Evolutionary conservation across 1,284 basidiomycete genomes (phyloP).

Genomic region (Neonothopanus nambi): DNA sequence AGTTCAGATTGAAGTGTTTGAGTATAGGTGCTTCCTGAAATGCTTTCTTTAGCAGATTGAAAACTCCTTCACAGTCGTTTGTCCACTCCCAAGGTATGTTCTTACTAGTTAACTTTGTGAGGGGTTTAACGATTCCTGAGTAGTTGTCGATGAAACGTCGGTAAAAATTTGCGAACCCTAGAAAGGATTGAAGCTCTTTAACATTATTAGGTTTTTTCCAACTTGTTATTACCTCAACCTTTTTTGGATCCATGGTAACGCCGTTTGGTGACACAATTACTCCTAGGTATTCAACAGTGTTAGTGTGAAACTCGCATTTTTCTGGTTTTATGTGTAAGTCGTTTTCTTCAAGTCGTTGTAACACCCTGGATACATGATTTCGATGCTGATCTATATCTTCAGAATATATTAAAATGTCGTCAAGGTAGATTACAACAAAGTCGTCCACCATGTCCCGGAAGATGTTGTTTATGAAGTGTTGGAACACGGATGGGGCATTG

Average conservation of each 20-base stretch:
- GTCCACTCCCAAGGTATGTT: too few relatives aligned
- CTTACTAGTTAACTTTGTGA: too few relatives aligned
- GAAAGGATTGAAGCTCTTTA: constrained; percentile 26
- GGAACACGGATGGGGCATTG: constrained; percentile 22
- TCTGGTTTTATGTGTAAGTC: constrained; percentile 35
- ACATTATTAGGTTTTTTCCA: constrained; percentile 22
- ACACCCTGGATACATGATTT: constrained; percentile 28
- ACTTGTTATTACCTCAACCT: constrained; percentile 31
- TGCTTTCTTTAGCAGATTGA: constrained; percentile 15
- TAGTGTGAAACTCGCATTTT: constrained; percentile 39
- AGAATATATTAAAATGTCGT: constrained; percentile 32
- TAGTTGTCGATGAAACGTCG: constrained; percentile 40
- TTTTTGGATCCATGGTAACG: constrained; percentile 36
- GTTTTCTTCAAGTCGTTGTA: constrained; percentile 31
- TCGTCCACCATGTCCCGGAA: constrained; percentile 32
- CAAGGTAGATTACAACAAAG: constrained; percentile 34
- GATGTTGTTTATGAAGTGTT: constrained; percentile 39
- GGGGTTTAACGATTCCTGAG: too few relatives aligned
- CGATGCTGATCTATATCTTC: constrained; percentile 19
- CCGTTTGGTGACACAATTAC: constrained; percentile 28
- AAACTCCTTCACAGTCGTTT: constrained; percentile 7
- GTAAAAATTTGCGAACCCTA: constrained; percentile 34
- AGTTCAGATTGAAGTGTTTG: constrained; percentile 13
- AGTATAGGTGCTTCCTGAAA: constrained; percentile 15
- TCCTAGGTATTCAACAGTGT: constrained; percentile 39